Conservation (phyloP, 2,329 filamentous ascomycete species). For the Ophiostoma ulmi region DNA sequence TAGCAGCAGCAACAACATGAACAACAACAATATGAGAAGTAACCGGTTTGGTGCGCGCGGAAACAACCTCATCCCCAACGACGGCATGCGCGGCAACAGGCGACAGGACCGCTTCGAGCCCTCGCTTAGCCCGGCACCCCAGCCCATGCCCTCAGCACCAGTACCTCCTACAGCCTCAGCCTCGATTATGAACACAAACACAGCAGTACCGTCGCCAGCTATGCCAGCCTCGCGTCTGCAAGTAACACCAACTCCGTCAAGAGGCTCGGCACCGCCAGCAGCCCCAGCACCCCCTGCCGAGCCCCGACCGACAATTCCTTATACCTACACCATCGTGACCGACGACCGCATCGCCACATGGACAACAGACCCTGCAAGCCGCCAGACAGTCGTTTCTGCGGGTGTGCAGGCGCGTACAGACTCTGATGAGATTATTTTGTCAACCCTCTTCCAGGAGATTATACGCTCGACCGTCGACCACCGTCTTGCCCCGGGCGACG, state of each 20-base stretch:
- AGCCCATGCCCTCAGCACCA: not conserved
- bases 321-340: constrained; percentile 71
- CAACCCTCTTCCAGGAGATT: constrained; percentile 77
- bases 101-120: not conserved
- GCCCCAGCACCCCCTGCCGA: not conserved
- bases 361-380: constrained; percentile 53
- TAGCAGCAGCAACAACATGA: not conserved
- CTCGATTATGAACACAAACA: not conserved
- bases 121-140: not conserved
- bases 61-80: not conserved
- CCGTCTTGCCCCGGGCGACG: constrained; percentile 61
- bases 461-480: constrained; percentile 68
- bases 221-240: not conserved
- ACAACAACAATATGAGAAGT: not conserved
- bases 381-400: constrained; percentile 60
- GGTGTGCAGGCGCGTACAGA: constrained; percentile 60
- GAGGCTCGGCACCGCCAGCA: not conserved
- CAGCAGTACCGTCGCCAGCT: not conserved
- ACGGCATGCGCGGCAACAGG: not conserved
- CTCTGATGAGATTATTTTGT: constrained; percentile 63
- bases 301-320: constrained; percentile 35
- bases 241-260: not conserved
- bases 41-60: not conserved
- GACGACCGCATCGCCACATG: constrained; percentile 63
- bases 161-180: not conserved